Base-by-base conservation (phyloP, 148 eudicot species). In the Nepenthes gracilis region DNA sequence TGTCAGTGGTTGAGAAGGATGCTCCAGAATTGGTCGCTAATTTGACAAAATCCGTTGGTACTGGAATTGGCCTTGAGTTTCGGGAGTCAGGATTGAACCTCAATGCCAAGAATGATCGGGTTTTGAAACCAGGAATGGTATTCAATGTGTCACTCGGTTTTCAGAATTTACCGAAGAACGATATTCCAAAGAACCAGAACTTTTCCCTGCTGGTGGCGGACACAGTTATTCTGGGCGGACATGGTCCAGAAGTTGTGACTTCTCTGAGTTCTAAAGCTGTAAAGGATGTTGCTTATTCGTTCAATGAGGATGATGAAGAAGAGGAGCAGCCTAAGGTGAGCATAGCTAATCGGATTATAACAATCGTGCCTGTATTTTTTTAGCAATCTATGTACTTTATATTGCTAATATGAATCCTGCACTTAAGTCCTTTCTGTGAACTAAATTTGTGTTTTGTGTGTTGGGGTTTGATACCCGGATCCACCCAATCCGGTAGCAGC, bases 51-150 rank as follows among this genome's bases (percentile, higher is more conserved):
- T 74, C 95, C 45, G 98, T 87, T 9, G 98, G 98, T 15, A 93
- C 96, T 8, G 96, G 98, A 8, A 86, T 88, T 2, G 98, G 96
- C 65, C 74, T 93, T 43, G 96, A 93, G 75, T 93, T 93, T 55
- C 83, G 98, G 14, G 98, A 93, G 70, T 77, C 98, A 2, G 87
- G 95, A 6, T 69, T 81, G 51, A 80, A 50, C 61, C 80, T 93
- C 64, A 86, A 84, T 68, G 74, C 74, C 15, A 93, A 84, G 73
- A 93, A 86, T 70, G 91, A 88, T 1, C 66, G 79, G 35, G 60
- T 79, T 47, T 55, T 93, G 75, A 86, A 83, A 68, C 65, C 79
- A 32, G 96, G 95, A 35, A 93, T 93, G 96, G 77, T 81, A 14
- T 86, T 93, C 14, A 88, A 93, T 67, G 91, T 93, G 13, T 58